A percentile compares a stretch with the other conserved stretches of the same genome.
phyloP scores from a whole-genome alignment of 306 rosid species.

The Argentina anserina region DNA sequence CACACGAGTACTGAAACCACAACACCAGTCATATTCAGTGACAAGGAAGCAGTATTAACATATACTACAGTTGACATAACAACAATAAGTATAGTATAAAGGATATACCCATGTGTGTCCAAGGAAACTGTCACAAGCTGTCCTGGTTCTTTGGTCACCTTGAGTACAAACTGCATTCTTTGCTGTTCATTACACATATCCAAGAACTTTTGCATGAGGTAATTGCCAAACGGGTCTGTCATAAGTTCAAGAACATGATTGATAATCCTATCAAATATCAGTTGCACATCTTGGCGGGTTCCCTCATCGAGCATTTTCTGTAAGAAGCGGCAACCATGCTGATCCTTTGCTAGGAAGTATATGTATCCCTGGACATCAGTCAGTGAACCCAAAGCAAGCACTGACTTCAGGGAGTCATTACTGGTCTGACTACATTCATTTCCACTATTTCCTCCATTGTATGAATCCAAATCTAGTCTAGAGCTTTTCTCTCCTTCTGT shows the following conservation, averaged over 20 bases:
- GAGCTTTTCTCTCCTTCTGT: slow-evolving; percentile 24
- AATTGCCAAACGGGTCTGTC: slow-evolving; percentile 71
- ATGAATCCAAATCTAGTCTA: slow-evolving; percentile 9
- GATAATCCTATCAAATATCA: slow-evolving; percentile 48
- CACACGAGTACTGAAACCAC: slow-evolving; percentile 55
- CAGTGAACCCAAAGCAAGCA: slow-evolving; percentile 28
- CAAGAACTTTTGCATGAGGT: slow-evolving; percentile 75
- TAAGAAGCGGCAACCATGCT: slow-evolving; percentile 62
- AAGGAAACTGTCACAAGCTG: slow-evolving; percentile 57
- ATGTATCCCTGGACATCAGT: slow-evolving; percentile 37
- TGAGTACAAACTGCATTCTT: slow-evolving; percentile 43
- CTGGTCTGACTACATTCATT: slow-evolving; percentile 15
- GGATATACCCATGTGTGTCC: slow-evolving; percentile 58
- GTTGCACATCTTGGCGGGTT: slow-evolving; percentile 34
- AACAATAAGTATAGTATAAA: background rate
- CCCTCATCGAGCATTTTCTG: slow-evolving; percentile 59
- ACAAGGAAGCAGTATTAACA: slow-evolving; percentile 1
- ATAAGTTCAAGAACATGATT: slow-evolving; percentile 57
- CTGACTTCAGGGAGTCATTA: slow-evolving; percentile 15
- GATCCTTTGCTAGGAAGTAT: slow-evolving; percentile 59
- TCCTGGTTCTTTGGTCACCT: slow-evolving; percentile 44
- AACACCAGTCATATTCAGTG: slow-evolving; percentile 6
- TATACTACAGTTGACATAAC: background rate
- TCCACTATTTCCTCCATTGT: slow-evolving; percentile 19
- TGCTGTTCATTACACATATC: slow-evolving; percentile 53